Conservation (phyloP, 1,139 yeast genomes). For the Torulaspora pretoriensis region DNA sequence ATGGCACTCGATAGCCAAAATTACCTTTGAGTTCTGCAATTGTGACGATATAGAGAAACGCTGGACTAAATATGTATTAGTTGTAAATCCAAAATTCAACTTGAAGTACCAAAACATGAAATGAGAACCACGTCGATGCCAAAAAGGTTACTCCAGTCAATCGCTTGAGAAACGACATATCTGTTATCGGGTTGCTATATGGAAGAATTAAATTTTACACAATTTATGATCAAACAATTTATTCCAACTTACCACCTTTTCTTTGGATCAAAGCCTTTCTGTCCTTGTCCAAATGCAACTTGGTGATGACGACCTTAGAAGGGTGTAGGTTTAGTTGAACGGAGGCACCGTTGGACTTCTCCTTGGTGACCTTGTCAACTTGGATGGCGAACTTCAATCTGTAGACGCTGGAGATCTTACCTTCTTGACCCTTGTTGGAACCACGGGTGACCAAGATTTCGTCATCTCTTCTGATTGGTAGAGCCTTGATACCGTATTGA, state of each 20-base stretch:
- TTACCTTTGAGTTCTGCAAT: too few species aligned
- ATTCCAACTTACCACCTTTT: constrained; percentile 84
- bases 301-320: constrained; percentile 98
- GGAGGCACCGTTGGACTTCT: constrained; percentile 97
- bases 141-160: neutral
- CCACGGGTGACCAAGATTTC: constrained; percentile 97
- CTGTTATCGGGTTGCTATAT: constrained; percentile 10
- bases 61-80: neutral
- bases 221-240: constrained; percentile 30
- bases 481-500: constrained; percentile 91
- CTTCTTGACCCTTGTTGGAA: constrained; percentile 99
- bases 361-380: constrained; percentile 96
- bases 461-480: constrained; percentile 98
- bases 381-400: constrained; percentile 97
- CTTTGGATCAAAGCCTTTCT: constrained; percentile 95
- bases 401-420: constrained; percentile 97
- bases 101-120: neutral
- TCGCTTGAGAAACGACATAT: constrained; percentile 3
- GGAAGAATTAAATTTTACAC: constrained; percentile 10
- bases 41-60: too few species aligned
- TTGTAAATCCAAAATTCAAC: neutral
- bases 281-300: constrained; percentile 97
- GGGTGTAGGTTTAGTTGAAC: constrained; percentile 98
- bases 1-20: too few species aligned
- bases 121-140: neutral